Percentiles rank a stretch among this genome's conserved stretches.
Conservation (phyloP, 2,329 filamentous ascomycete species). For the Hypoxylon sp. region DNA sequence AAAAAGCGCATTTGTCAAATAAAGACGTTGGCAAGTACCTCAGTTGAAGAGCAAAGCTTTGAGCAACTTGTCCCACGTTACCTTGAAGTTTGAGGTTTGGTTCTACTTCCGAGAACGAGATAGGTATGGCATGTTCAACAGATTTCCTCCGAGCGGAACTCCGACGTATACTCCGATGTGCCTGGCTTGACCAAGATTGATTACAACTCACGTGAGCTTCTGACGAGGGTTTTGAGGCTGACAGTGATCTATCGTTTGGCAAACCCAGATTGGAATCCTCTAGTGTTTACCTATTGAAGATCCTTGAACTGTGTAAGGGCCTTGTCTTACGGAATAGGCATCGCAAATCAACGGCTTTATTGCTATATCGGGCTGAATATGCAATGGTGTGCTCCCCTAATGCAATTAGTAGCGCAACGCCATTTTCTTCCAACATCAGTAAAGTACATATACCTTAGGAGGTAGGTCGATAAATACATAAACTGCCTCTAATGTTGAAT, state of each 20-base stretch:
- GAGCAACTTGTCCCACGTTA: not conserved
- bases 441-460: too few species aligned
- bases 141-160: constrained; percentile 24
- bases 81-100: not conserved
- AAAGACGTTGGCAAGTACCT: not conserved
- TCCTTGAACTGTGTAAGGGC: not conserved
- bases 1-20: not conserved
- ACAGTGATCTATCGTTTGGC: not conserved
- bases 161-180: constrained; percentile 30
- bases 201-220: constrained; percentile 3
- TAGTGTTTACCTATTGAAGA: not conserved
- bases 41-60: not conserved
- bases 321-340: not conserved
- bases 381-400: not conserved
- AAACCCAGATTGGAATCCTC: constrained; percentile 2
- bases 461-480: too few species aligned
- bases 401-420: constrained; percentile 6
- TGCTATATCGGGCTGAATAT: not conserved
- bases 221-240: constrained; percentile 9
- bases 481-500: too few species aligned
- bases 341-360: not conserved
- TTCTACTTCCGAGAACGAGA: constrained; percentile 3
- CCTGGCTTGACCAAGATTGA: constrained; percentile 14
- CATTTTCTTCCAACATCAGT: not conserved
- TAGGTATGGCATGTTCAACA: not conserved